A percentile compares a stretch with the other conserved stretches of the same genome.
These are phyloP conservation scores for Chloropicon primus DNA, from an alignment of 139 green algal genomes.

Conservation along the genomic window DNA sequence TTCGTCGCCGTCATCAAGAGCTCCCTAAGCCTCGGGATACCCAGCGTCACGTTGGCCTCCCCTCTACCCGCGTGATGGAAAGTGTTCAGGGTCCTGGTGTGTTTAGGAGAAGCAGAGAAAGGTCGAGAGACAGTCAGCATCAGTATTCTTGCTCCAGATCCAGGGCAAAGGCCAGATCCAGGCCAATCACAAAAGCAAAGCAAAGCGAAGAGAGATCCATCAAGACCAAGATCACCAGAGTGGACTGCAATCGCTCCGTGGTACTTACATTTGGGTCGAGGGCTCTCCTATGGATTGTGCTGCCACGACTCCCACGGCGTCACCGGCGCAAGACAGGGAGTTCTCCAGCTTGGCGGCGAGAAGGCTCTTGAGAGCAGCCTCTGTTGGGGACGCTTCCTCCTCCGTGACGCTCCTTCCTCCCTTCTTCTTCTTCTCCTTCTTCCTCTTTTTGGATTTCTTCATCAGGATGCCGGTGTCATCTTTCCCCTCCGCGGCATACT, in stretches of 20 bases:
- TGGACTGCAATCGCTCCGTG: too few species aligned
- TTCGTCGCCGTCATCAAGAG: slow-evolving; percentile 89
- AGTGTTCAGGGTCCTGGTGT: slow-evolving; percentile 15
- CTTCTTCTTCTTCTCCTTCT: slow-evolving; percentile 4
- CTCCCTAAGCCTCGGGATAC: slow-evolving; percentile 88
- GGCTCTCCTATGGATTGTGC: slow-evolving; percentile 87
- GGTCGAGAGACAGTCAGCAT: background rate
- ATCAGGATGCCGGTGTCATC: background rate
- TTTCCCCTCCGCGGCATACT: background rate
- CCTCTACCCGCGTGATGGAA: slow-evolving; percentile 50
- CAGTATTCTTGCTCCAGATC: too few species aligned
- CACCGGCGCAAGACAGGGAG: slow-evolving; percentile 45
- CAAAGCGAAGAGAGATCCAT: too few species aligned
- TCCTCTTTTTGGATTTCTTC: slow-evolving; percentile 3
- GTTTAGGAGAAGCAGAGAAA: slow-evolving; percentile 11
- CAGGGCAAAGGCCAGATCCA: too few species aligned
- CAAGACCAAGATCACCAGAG: too few species aligned
- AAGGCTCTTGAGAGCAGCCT: slow-evolving; percentile 26
- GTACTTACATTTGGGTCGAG: slow-evolving; percentile 63
- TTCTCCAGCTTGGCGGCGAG: slow-evolving; percentile 82
- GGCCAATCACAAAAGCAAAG: too few species aligned
- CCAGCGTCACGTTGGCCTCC: slow-evolving; percentile 95
- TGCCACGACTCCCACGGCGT: slow-evolving; percentile 88
- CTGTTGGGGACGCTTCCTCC: background rate
- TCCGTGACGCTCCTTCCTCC: background rate